phyloP scores from a whole-genome alignment of 176 grass and related monocot genomes.

The Carex cristatella region DNA sequence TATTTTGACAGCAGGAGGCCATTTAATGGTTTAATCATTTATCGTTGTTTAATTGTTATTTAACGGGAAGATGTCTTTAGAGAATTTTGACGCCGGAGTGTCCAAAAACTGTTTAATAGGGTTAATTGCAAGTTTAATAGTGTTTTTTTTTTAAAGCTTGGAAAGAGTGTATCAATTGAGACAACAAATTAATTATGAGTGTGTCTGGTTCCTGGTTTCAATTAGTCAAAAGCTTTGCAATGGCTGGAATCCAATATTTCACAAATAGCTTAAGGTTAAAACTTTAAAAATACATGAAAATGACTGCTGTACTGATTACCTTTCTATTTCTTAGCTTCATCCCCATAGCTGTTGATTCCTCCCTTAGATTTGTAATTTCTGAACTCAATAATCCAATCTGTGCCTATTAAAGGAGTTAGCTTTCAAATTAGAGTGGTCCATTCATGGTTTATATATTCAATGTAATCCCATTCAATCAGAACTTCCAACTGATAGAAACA shows the following conservation, averaged over 20 bases:
- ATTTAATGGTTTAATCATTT: not conserved
- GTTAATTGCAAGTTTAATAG: not conserved
- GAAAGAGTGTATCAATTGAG: not conserved
- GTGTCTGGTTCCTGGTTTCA: not conserved
- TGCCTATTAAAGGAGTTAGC: conserved; percentile 29
- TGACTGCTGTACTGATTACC: conserved; percentile 9
- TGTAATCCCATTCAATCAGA: not conserved
- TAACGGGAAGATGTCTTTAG: not conserved
- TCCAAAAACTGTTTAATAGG: not conserved
- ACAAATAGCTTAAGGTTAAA: conserved; percentile 1
- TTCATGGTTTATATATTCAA: not conserved
- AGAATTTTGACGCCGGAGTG: not conserved
- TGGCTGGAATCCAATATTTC: not conserved
- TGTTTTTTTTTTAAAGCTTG: not conserved
- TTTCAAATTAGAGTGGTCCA: not conserved
- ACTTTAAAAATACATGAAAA: not conserved
- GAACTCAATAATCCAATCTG: conserved; percentile 57
- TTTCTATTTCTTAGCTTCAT: conserved; percentile 58
- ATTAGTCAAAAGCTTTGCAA: not conserved
- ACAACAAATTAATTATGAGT: not conserved
- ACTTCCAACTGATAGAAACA: not conserved
- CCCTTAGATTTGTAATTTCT: conserved; percentile 61
- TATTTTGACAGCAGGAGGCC: not conserved
- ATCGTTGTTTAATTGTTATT: not conserved
- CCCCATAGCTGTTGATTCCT: conserved; percentile 54